Conservation (phyloP, 768 basidiomycete genomes). For the Hortiboletus campestris region DNA sequence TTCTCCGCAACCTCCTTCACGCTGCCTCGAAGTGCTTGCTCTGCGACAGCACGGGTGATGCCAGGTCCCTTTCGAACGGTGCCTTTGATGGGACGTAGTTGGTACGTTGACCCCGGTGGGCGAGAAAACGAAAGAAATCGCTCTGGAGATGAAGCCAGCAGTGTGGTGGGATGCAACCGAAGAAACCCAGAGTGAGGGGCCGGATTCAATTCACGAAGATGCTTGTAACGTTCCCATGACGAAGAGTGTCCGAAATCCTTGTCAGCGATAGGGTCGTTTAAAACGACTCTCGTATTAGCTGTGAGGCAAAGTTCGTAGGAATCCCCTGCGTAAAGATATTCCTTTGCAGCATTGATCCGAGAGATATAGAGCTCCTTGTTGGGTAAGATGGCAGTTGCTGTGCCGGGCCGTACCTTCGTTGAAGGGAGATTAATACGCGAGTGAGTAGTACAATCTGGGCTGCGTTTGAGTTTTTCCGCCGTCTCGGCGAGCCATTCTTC, state of each 20-base stretch:
- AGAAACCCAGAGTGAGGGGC: conserved; percentile 86
- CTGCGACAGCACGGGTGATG: conserved; percentile 63
- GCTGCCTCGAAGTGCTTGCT: conserved; percentile 59
- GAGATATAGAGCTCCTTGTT: conserved; percentile 60
- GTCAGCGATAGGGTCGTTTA: conserved; percentile 35
- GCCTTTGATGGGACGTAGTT: conserved; percentile 94
- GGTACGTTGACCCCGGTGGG: conserved; percentile 60
- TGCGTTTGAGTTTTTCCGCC: conserved; percentile 15
- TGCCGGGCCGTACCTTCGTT: conserved; percentile 22
- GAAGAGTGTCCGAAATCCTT: conserved; percentile 19
- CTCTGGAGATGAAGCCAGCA: conserved; percentile 89
- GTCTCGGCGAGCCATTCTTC: conserved; percentile 57
- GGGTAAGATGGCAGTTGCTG: conserved; percentile 48
- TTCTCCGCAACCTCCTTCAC: conserved; percentile 95
- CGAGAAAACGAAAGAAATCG: conserved; percentile 83
- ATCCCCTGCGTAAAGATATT: conserved; percentile 76
- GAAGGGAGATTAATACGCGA: conserved; percentile 17
- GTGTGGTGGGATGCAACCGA: conserved; percentile 69
- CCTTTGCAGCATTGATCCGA: conserved; percentile 68
- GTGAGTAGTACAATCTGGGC: conserved; percentile 11
- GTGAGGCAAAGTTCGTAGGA: conserved; percentile 95
- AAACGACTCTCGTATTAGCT: conserved; percentile 60
- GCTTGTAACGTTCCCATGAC: conserved; percentile 75
- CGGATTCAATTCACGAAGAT: conserved; percentile 73
- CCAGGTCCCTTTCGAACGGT: conserved; percentile 73